Percentiles rank a stretch among this genome's conserved stretches.
These are phyloP conservation scores for Auricularia cornea DNA, from an alignment of 768 basidiomycete genomes.

Conservation along the genomic window DNA sequence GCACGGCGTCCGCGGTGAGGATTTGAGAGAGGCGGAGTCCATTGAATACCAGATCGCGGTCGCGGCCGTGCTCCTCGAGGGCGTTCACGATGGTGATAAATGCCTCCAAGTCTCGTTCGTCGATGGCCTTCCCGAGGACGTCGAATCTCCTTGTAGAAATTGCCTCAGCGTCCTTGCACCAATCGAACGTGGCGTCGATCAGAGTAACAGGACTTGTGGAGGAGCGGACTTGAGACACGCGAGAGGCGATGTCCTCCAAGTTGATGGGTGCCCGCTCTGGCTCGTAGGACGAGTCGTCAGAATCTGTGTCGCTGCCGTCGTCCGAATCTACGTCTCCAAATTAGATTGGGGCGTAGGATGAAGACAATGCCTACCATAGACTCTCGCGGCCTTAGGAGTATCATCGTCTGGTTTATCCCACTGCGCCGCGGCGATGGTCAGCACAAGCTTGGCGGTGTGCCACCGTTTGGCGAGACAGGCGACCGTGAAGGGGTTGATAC, in stretches of 20 bases:
- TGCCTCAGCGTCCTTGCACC: constrained; percentile 1
- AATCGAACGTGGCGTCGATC: constrained; percentile 16
- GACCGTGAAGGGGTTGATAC: constrained; percentile 27
- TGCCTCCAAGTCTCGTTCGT: constrained; percentile 40
- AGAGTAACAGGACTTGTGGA: constrained; percentile 31
- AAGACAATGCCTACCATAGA: neutral
- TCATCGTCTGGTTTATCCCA: constrained; percentile 30
- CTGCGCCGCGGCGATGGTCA: constrained; percentile 49
- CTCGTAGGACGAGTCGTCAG: constrained; percentile 35
- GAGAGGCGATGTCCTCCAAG: constrained; percentile 47
- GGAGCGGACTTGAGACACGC: constrained; percentile 36
- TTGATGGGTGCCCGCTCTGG: constrained; percentile 31
- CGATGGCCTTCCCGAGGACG: constrained; percentile 30
- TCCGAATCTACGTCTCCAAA: constrained; percentile 5
- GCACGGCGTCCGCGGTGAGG: constrained; percentile 33
- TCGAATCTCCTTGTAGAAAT: constrained; percentile 7
- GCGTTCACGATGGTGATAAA: constrained; percentile 42
- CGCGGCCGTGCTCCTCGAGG: neutral
- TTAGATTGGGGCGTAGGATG: neutral
- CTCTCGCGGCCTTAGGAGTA: neutral
- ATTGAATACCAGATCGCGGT: constrained; percentile 14
- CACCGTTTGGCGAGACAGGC: constrained; percentile 43
- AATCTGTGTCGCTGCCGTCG: constrained; percentile 28
- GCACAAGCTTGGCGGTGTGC: constrained; percentile 50
- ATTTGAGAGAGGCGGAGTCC: constrained; percentile 19